These are phyloP conservation scores for Pseudopediastrum boryanum DNA, from an alignment of 139 green algal genomes.

Conservation along the genomic window DNA sequence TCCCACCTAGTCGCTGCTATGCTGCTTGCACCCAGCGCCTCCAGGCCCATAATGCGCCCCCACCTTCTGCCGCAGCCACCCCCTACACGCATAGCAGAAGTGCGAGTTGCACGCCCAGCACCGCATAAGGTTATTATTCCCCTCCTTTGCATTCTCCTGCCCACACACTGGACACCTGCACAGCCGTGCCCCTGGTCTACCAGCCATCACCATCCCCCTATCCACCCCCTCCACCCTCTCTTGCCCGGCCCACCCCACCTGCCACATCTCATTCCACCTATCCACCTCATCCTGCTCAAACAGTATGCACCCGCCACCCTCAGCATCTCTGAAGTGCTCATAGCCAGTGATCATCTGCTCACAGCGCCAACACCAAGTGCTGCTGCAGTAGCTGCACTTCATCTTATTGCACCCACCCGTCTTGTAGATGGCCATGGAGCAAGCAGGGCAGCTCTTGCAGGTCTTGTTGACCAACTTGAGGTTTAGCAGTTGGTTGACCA, in stretches of 20 bases:
- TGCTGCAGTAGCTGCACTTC: constrained; percentile 69
- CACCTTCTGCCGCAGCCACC: too few species aligned
- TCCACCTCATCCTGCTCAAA: constrained; percentile 60
- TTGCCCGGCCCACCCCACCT: constrained; percentile 5
- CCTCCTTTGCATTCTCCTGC: constrained; percentile 61
- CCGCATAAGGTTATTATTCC: constrained; percentile 50
- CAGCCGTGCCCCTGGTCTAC: not conserved
- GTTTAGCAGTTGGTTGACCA: not conserved
- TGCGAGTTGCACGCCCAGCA: too few species aligned
- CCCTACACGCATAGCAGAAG: too few species aligned
- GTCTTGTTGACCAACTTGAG: not conserved
- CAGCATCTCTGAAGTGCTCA: constrained; percentile 62
- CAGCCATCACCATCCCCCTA: not conserved
- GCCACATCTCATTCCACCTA: constrained; percentile 47
- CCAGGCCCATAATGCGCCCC: too few species aligned
- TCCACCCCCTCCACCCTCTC: constrained; percentile 13
- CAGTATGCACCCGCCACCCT: constrained; percentile 43
- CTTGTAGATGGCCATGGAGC: constrained; percentile 70
- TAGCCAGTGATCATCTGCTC: constrained; percentile 50
- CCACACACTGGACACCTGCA: constrained; percentile 65
- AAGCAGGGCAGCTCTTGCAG: constrained; percentile 61
- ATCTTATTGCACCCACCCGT: constrained; percentile 92
- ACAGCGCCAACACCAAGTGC: constrained; percentile 48
- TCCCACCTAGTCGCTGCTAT: too few species aligned
- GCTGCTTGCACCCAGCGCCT: too few species aligned